A percentile compares a stretch with the other conserved stretches of the same genome.
phyloP scores from a whole-genome alignment of 225 moss, liverwort and hornwort species.

The Asterella californica region DNA sequence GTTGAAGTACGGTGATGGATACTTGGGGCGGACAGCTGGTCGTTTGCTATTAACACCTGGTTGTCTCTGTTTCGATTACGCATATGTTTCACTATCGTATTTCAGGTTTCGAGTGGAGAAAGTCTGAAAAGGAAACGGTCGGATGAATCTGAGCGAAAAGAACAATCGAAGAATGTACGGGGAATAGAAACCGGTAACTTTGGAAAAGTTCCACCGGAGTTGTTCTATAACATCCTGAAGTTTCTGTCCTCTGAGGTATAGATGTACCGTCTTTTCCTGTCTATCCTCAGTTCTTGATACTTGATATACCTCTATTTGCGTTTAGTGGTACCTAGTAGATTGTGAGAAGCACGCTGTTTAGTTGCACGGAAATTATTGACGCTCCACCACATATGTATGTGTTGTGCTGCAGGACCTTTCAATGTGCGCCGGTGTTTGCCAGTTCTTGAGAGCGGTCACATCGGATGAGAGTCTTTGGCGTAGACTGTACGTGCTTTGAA shows the following conservation, averaged over 20 bases:
- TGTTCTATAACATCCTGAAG: constrained; percentile 82
- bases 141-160: constrained; percentile 39
- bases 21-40: constrained; percentile 5
- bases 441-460: constrained; percentile 75
- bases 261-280: background rate
- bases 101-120: constrained; percentile 19
- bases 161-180: constrained; percentile 21
- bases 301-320: background rate
- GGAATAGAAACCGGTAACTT: constrained; percentile 75
- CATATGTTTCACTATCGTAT: background rate
- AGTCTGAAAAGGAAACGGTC: constrained; percentile 20
- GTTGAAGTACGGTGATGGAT: constrained; percentile 11
- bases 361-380: background rate
- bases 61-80: constrained; percentile 14
- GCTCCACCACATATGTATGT: no score
- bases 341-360: background rate
- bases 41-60: background rate
- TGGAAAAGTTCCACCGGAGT: constrained; percentile 78
- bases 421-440: constrained; percentile 87
- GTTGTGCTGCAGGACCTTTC: constrained; percentile 70
- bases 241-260: constrained; percentile 97
- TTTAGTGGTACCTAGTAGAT: background rate
- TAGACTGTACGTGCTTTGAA: constrained; percentile 54
- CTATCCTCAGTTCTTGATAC: background rate
- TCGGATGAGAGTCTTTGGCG: constrained; percentile 98